Evolutionary conservation across 257 asterid species (phyloP), one percentile per base, ranked within the genome.

Genomic region (Misopates orontium): DNA sequence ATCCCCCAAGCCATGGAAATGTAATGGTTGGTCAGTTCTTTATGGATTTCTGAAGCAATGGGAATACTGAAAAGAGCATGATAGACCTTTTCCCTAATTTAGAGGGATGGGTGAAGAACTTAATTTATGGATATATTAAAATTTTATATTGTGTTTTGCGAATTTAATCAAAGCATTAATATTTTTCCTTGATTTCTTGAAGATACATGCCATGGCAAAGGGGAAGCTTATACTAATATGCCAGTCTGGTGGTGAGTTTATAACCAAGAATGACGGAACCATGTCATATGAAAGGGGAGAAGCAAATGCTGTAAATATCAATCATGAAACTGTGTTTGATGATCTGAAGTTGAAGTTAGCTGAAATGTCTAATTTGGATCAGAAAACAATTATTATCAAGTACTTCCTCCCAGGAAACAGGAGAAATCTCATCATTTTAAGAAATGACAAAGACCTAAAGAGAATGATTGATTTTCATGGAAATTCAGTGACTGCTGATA

Each of bases 351-450:
- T 87, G 66, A 84, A 79, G 72, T 69, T 89, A 66, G 96, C 96
- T 59, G 96, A 89, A 78, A 71, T 83, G 86, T 80, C 78, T 77
- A 82, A 89, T 75, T 70, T 91, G 78, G 87, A 91, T 56, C 84
- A 77, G 64, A 80, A 57, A 41, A 82, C 96, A 62, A 78, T 91
- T 61, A 75, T 87, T 31, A 63, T 89, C 75, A 89, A 89, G 86
- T 91, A 91, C 69, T 89, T 91, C 73, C 98, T 91, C 67, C 98
- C 96, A 12, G 91, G 95, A 71, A 91, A 91, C 80, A 83, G 82
- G 70, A 82, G 88, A 76, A 87, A 85, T 75, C 90, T 91, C 49
- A 89, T 91, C 71, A 85, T 82, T 51, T 68, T 89, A 70, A 89
- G 83, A 77, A 83, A 80, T 66, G 95, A 84, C 70, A 89, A 77